phyloP scores from a whole-genome alignment of 169 alveolate species.

The Pseudocohnilembus persalinus region DNA sequence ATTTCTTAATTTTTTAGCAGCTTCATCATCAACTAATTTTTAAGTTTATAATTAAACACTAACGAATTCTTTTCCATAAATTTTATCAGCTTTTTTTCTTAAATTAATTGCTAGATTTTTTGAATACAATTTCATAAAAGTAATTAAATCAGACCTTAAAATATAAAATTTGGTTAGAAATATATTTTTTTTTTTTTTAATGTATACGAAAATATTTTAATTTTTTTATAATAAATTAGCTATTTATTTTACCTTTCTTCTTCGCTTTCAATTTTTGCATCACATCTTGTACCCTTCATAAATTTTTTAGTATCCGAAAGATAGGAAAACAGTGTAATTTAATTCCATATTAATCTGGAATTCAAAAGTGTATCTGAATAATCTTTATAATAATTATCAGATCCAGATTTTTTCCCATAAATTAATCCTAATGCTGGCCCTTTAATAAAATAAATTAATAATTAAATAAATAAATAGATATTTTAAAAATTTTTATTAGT shows the following conservation, averaged over 20 bases:
- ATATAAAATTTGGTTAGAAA: no score
- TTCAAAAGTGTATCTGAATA: not conserved
- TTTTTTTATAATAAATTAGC: no score
- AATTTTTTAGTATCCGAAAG: conserved; percentile 7
- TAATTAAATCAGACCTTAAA: conserved; percentile 12
- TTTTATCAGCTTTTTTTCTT: conserved; percentile 15
- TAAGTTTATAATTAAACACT: not conserved
- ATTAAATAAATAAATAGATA: no score
- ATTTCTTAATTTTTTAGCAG: not conserved
- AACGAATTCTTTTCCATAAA: conserved; percentile 24
- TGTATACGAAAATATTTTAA: not conserved
- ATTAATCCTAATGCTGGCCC: conserved; percentile 21
- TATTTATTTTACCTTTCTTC: conserved; percentile 6
- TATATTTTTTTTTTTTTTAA: no score
- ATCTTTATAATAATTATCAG: conserved; percentile 10
- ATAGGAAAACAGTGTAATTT: not conserved
- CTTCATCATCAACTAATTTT: not conserved
- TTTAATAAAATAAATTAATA: no score
- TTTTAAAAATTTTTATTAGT: no score
- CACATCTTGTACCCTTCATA: conserved; percentile 24
- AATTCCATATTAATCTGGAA: conserved; percentile 5
- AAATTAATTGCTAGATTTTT: conserved; percentile 6
- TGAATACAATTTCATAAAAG: conserved; percentile 14
- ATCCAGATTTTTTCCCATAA: conserved; percentile 19
- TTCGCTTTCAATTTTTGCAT: conserved; percentile 11